phyloP scores from a whole-genome alignment of 2,329 filamentous ascomycete genomes.

The Orbilia brochopaga region DNA sequence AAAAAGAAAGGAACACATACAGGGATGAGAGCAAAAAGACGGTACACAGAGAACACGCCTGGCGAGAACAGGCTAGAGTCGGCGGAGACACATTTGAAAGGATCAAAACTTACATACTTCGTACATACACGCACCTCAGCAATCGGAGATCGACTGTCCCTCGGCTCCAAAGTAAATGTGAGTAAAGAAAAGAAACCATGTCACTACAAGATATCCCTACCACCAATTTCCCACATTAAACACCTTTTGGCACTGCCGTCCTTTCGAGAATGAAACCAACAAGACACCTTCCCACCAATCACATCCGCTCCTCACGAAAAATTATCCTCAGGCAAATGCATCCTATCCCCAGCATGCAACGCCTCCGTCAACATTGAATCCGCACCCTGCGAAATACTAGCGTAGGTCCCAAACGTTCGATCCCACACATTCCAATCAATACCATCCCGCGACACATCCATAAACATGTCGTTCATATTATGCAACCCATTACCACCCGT shows the following conservation, averaged over 20 bases:
- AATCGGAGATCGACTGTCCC: no score
- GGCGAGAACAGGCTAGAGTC: no score
- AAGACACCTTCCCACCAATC: background rate
- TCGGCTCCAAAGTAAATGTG: no score
- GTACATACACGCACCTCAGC: no score
- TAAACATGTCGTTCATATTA: constrained; percentile 51
- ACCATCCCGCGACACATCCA: constrained; percentile 51
- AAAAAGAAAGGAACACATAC: constrained; percentile 3
- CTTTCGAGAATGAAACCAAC: background rate
- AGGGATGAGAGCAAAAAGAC: background rate
- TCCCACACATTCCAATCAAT: constrained; percentile 55
- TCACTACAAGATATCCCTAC: no score
- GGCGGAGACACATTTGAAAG: no score
- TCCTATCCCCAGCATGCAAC: constrained; percentile 16
- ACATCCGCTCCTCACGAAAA: constrained; percentile 39
- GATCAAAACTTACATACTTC: no score
- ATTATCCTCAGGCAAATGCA: constrained; percentile 34
- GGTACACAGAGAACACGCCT: no score
- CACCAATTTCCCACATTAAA: no score
- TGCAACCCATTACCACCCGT: no score
- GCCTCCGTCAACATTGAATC: constrained; percentile 14
- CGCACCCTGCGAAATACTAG: constrained; percentile 48
- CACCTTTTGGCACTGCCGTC: no score
- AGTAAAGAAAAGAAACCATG: no score
- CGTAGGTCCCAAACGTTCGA: constrained; percentile 54